Percentiles rank a stretch among this genome's conserved stretches.
These are phyloP conservation scores for Neurospora africana DNA, from an alignment of 495 filamentous ascomycete species.

Conservation along the genomic window DNA sequence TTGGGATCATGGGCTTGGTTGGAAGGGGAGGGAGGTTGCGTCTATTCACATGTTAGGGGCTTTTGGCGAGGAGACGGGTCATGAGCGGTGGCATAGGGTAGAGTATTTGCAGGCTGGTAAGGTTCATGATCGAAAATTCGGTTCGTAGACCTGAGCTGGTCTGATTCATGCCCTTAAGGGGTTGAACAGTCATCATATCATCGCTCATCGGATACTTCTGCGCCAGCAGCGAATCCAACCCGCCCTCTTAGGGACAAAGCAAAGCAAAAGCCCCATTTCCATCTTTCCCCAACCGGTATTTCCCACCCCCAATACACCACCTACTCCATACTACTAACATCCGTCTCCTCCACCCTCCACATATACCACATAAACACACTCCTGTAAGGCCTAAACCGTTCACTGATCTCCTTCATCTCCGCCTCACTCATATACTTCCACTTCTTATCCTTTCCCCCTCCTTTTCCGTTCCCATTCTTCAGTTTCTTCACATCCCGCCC, in stretches of 20 bases:
- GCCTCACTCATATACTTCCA: conserved; percentile 95
- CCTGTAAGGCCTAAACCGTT: conserved; percentile 73
- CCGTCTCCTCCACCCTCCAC: conserved; percentile 75
- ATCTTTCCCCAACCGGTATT: not conserved
- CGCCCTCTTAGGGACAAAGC: not conserved
- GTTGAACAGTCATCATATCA: not conserved
- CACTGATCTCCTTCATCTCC: conserved; percentile 79
- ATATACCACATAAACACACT: conserved; percentile 66
- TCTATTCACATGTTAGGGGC: not conserved
- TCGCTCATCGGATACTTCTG: not conserved
- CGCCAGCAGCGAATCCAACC: not conserved
- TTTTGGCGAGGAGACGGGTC: too few species aligned
- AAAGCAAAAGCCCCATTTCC: not conserved
- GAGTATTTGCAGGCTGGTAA: not conserved
- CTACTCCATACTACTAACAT: conserved; percentile 54
- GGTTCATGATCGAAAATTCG: not conserved
- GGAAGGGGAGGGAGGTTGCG: not conserved
- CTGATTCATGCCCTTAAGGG: not conserved
- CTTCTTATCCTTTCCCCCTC: conserved; percentile 58
- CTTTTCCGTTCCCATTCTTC: conserved; percentile 71
- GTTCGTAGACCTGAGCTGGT: not conserved
- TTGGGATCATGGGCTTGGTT: not conserved
- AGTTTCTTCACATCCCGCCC: conserved; percentile 75
- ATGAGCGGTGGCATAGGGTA: not conserved
- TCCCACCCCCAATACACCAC: not conserved